Base-by-base conservation (phyloP, 208 protist species). In the Endotrypanum monterogeii region DNA sequence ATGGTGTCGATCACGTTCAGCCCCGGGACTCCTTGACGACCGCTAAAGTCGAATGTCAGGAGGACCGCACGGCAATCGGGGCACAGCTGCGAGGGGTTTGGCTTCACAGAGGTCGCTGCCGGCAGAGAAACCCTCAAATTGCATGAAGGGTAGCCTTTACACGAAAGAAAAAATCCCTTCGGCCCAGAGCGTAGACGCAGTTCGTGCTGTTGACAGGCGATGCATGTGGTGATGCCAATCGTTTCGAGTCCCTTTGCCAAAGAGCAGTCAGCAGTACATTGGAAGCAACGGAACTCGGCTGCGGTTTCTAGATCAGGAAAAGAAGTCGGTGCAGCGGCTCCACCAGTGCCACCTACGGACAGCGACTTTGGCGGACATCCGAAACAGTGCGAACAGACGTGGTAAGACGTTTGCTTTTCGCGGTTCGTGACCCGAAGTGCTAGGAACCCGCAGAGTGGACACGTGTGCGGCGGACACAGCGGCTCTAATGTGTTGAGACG, bases 271-370 rank as follows among this genome's bases (percentile, higher is more conserved):
- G 88, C 87, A 51, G 83, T 74, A 74, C 92, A 96, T 66, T 96
- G 92, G 75, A 94, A 96, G 78, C 92, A 96, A 73, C 90, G 90
- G 67, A 95, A 94, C 68, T 94, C 88, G 11, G 82, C 79, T 46
- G 74, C 48, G 14, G 72, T 69, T 65, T 87, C 85, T 50, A 87
- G 60, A 57, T 90, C 85, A 14, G 75, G 71, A 46, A 72, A 37
- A 23, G 25, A 25, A 7, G 70, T 12, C 20, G n/a, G 20, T 35
- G n/a, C 65, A 11, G n/a, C 56, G n/a, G 39, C 32, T 35, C 23
- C 20, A 23, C 60, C 61, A 16, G 56, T 14, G 54, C 63, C 70
- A 63, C 1, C 61, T 48, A 48, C n/a, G n/a, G n/a, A 51, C 71
- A 8, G 23, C 23, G 56, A 60, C 46, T 44, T 63, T 32, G 77